These are phyloP conservation scores for Ogataea neopini DNA, from an alignment of 805 yeast genomes.

Conservation along the genomic window DNA sequence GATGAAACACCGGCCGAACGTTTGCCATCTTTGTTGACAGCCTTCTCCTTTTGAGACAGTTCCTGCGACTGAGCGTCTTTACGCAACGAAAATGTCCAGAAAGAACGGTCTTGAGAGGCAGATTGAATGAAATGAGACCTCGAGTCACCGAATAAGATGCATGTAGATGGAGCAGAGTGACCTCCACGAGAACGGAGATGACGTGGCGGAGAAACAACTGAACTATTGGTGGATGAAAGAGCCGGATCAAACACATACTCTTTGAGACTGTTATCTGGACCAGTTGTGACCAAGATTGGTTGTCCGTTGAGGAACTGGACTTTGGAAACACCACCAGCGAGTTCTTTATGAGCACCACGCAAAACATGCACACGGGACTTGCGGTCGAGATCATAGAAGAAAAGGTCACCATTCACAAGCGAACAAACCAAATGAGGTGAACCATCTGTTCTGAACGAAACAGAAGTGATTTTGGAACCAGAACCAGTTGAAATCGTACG, in stretches of 20 bases:
- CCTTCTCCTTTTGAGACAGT: slow-evolving; percentile 70
- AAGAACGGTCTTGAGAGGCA: slow-evolving; percentile 80
- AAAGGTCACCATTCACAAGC: slow-evolving; percentile 75
- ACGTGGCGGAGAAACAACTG: slow-evolving; percentile 86
- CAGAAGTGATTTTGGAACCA: slow-evolving; percentile 47
- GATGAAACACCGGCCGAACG: slow-evolving; percentile 57
- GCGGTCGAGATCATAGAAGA: slow-evolving; percentile 78
- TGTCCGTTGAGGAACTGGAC: slow-evolving; percentile 85
- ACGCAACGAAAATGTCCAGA: slow-evolving; percentile 91
- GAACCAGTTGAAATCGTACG: slow-evolving; percentile 51
- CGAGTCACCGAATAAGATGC: slow-evolving; percentile 71
- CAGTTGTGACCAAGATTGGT: slow-evolving; percentile 84
- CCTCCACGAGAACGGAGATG: slow-evolving; percentile 93
- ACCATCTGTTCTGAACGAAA: slow-evolving; percentile 92
- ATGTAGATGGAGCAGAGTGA: slow-evolving; percentile 87
- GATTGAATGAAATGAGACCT: slow-evolving; percentile 80
- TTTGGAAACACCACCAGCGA: slow-evolving; percentile 74
- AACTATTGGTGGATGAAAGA: slow-evolving; percentile 58
- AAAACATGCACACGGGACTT: slow-evolving; percentile 74
- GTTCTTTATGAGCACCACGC: slow-evolving; percentile 69
- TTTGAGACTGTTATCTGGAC: slow-evolving; percentile 86
- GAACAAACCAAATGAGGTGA: slow-evolving; percentile 81
- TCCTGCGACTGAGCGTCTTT: slow-evolving; percentile 97
- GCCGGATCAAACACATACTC: slow-evolving; percentile 95
- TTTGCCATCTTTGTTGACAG: slow-evolving; percentile 40